These are phyloP conservation scores for Eimeria maxima DNA, from an alignment of 169 alveolate genomes.

Conservation along the genomic window DNA sequence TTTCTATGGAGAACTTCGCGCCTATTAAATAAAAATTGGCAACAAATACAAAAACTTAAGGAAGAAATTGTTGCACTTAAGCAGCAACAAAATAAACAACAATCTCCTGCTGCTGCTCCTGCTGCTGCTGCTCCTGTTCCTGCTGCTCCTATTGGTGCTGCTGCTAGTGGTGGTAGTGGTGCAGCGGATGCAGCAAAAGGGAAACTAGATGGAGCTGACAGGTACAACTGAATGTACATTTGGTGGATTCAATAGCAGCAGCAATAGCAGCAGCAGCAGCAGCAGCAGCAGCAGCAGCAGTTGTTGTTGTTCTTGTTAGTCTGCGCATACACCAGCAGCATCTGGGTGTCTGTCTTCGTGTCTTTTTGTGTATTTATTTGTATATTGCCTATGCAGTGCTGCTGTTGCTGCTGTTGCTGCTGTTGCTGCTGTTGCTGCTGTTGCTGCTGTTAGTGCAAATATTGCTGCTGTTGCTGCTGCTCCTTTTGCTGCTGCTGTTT, in stretches of 20 bases:
- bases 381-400: neutral
- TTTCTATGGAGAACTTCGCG: conserved; percentile 27
- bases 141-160: too few species aligned
- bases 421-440: too few species aligned
- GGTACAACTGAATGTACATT: neutral
- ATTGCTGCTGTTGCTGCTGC: conserved; percentile 21
- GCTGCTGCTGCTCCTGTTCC: too few species aligned
- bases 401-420: neutral
- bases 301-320: neutral
- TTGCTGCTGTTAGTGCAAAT: neutral
- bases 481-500: conserved; percentile 13
- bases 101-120: neutral
- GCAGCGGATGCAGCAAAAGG: too few species aligned
- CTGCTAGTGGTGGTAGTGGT: too few species aligned
- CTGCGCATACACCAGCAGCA: too few species aligned
- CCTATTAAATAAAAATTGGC: conserved; percentile 21
- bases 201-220: neutral
- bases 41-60: conserved; percentile 9
- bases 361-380: neutral
- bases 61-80: neutral
- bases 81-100: neutral
- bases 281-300: too few species aligned
- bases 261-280: too few species aligned
- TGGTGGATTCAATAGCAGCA: too few species aligned
- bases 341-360: neutral